Conservation (phyloP, 2,329 filamentous ascomycete genomes). For the Allantophomopsis cytisporea region DNA sequence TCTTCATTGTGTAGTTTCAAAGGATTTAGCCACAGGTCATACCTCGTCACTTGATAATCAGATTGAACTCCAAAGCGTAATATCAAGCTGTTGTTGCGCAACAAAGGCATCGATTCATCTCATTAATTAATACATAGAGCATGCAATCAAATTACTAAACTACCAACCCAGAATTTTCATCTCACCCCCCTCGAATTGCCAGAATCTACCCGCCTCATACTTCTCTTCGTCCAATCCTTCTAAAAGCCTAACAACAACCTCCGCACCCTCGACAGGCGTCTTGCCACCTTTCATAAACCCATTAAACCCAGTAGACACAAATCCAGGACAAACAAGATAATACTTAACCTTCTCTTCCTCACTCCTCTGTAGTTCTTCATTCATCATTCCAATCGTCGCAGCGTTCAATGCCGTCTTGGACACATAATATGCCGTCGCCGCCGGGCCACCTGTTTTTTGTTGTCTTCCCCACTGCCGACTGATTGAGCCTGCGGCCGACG, state of each 20-base stretch:
- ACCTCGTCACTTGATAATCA: too few relatives aligned
- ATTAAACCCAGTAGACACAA: conserved; percentile 15
- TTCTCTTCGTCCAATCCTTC: conserved; percentile 4
- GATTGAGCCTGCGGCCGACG: conserved; percentile 16
- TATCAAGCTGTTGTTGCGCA: too few relatives aligned
- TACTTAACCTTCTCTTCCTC: conserved; percentile 6
- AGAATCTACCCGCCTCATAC: conserved; percentile 10
- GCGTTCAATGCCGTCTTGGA: conserved; percentile 23
- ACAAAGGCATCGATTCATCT: too few relatives aligned
- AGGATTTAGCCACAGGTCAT: too few relatives aligned
- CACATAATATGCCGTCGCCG: conserved; percentile 16
- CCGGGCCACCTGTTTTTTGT: conserved; percentile 1
- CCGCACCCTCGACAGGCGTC: conserved; percentile 12
- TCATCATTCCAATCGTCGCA: conserved; percentile 17
- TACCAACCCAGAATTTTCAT: conserved; percentile 15
- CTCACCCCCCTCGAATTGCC: conserved; percentile 12
- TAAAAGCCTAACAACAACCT: conserved; percentile 11
- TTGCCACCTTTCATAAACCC: conserved; percentile 7
- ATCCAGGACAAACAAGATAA: conserved; percentile 9
- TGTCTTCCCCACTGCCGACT: conserved; percentile 9
- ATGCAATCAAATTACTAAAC: background rate
- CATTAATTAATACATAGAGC: too few relatives aligned
- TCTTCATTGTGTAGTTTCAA: too few relatives aligned
- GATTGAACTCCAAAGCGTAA: too few relatives aligned
- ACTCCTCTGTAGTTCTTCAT: conserved; percentile 4